A percentile compares a stretch with the other conserved stretches of the same genome.
Conservation (phyloP, 345 rosid species). For the Sonneratia alba region DNA sequence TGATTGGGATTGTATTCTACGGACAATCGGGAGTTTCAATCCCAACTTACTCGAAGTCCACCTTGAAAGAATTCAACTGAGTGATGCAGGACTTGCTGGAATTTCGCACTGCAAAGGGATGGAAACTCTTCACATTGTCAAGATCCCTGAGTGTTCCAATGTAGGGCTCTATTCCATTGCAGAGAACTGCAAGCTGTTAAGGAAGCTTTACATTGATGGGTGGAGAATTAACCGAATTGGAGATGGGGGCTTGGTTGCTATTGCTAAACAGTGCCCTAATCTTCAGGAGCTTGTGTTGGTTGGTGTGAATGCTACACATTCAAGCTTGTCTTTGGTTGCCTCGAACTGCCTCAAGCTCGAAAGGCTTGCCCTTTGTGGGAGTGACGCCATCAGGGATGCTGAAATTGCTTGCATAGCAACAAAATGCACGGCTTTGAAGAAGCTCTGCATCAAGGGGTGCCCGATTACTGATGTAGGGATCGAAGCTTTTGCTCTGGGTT, state of each 20-base stretch:
- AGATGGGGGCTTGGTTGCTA: slow-evolving; percentile 68
- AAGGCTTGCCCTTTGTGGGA: slow-evolving; percentile 73
- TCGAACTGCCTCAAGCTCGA: slow-evolving; percentile 53
- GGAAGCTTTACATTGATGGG: slow-evolving; percentile 88
- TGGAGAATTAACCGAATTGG: slow-evolving; percentile 80
- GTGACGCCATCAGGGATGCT: slow-evolving; percentile 49
- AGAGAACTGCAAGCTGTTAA: slow-evolving; percentile 51
- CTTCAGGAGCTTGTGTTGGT: slow-evolving; percentile 76
- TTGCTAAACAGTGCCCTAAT: slow-evolving; percentile 50
- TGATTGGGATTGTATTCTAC: slow-evolving; percentile 63
- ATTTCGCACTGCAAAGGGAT: slow-evolving; percentile 49
- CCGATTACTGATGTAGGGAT: slow-evolving; percentile 52
- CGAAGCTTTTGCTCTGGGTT: slow-evolving; percentile 60
- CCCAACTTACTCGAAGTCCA: slow-evolving; percentile 43
- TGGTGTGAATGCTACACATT: slow-evolving; percentile 59
- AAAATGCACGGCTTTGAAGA: slow-evolving; percentile 58
- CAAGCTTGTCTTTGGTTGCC: slow-evolving; percentile 43
- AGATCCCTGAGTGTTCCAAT: slow-evolving; percentile 70
- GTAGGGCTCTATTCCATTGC: slow-evolving; percentile 53
- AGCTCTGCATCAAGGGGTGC: slow-evolving; percentile 79
- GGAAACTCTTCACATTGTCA: slow-evolving; percentile 64
- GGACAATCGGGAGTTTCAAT: slow-evolving; percentile 28
- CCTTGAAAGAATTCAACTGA: slow-evolving; percentile 71
- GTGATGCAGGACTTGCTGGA: slow-evolving; percentile 49
- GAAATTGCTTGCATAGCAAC: slow-evolving; percentile 62